Percentiles rank a stretch among this genome's conserved stretches.
phyloP scores from a whole-genome alignment of 2,329 filamentous ascomycete species.

The Podosphaera fusca region DNA sequence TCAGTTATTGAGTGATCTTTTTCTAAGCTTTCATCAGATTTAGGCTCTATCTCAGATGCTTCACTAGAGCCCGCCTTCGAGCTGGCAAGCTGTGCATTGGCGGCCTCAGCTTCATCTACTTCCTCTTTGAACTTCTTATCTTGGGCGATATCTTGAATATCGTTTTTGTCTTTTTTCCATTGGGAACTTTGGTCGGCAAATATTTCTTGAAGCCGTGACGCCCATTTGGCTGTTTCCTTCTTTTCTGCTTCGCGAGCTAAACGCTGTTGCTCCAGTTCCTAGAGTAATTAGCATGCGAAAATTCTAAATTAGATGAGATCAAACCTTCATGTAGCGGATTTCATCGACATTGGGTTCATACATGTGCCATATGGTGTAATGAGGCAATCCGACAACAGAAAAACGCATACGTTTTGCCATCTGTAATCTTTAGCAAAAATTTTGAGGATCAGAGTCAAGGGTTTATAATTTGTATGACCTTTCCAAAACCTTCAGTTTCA shows the following conservation, averaged over 20 bases:
- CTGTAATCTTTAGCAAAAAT: slow-evolving; percentile 21
- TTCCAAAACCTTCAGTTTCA: slow-evolving; percentile 95
- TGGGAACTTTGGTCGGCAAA: slow-evolving; percentile 57
- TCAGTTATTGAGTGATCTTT: not conserved
- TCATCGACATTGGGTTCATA: slow-evolving; percentile 98
- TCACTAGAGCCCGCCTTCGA: not conserved
- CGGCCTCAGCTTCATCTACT: slow-evolving; percentile 2
- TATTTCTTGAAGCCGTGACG: slow-evolving; percentile 57
- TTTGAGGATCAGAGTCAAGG: not conserved
- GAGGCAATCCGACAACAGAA: slow-evolving; percentile 82
- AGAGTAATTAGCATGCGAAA: not conserved
- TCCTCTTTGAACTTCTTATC: slow-evolving; percentile 24
- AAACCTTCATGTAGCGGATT: slow-evolving; percentile 79
- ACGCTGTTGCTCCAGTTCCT: slow-evolving; percentile 86
- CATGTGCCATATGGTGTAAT: slow-evolving; percentile 98
- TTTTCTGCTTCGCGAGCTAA: slow-evolving; percentile 62
- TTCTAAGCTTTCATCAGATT: not conserved
- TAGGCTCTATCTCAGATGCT: not conserved
- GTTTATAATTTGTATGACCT: slow-evolving; percentile 31
- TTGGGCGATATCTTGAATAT: slow-evolving; percentile 45
- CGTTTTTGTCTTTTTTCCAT: slow-evolving; percentile 77
- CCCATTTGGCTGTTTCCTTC: slow-evolving; percentile 43
- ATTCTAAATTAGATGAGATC: slow-evolving; percentile 1
- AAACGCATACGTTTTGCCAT: slow-evolving; percentile 96
- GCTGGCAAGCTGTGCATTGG: not conserved